Conservation (phyloP, 495 filamentous ascomycete genomes). For the Penicillium lividum region DNA sequence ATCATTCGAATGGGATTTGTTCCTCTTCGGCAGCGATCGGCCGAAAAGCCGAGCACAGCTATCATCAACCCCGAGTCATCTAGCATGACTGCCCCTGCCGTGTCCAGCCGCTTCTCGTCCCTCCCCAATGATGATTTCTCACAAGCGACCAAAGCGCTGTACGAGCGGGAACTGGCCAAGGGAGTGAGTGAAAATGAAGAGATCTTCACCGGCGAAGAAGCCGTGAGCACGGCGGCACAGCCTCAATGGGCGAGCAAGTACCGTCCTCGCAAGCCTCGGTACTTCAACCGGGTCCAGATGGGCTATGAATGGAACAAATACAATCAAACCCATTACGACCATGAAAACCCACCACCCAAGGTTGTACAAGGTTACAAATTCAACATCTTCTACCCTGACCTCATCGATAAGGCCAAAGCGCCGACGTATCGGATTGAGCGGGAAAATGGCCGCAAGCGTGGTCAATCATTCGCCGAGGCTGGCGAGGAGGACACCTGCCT, state of each 20-base stretch:
- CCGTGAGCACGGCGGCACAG: constrained; percentile 62
- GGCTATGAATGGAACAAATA: constrained; percentile 99
- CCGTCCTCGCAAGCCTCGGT: constrained; percentile 88
- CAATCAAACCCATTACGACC: constrained; percentile 99
- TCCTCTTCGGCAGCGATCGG: constrained; percentile 55
- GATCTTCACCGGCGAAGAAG: constrained; percentile 91
- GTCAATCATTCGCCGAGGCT: constrained; percentile 92
- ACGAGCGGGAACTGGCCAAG: constrained; percentile 89
- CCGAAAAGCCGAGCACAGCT: constrained; percentile 48
- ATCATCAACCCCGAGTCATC: constrained; percentile 30
- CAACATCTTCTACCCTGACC: constrained; percentile 98
- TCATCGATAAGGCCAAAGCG: constrained; percentile 94
- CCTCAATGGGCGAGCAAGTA: constrained; percentile 89
- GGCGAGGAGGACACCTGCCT: constrained; percentile 97
- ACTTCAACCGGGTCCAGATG: constrained; percentile 99
- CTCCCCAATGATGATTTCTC: constrained; percentile 84
- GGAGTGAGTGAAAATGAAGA: constrained; percentile 93
- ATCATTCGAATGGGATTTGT: constrained; percentile 70
- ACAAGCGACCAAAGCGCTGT: constrained; percentile 85
- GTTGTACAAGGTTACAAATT: constrained; percentile 99
- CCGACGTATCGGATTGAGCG: constrained; percentile 94
- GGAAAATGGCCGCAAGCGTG: constrained; percentile 82
- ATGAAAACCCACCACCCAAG: constrained; percentile 96
- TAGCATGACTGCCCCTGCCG: constrained; percentile 39
- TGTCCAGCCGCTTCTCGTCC: constrained; percentile 71